phyloP scores from a whole-genome alignment of 1,284 basidiomycete species.

The Fistulina hepatica region DNA sequence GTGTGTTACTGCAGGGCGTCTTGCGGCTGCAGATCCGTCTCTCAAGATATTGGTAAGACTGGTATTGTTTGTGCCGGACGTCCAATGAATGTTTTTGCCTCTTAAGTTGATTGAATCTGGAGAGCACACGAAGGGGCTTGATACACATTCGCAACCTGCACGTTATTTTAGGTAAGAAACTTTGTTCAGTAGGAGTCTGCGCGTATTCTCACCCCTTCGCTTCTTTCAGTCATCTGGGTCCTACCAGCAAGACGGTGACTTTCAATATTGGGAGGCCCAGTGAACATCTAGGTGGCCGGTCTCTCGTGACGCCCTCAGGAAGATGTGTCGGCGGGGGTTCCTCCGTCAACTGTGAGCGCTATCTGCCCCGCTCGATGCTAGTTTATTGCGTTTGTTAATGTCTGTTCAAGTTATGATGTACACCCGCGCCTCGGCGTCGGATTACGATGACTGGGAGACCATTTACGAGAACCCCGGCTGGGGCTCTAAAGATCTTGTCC shows the following conservation, averaged over 20 bases:
- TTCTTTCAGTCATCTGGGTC: constrained; percentile 23
- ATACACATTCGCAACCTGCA: constrained; percentile 39
- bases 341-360: constrained; percentile 42
- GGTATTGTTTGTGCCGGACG: background rate
- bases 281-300: constrained; percentile 33
- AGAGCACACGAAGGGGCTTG: constrained; percentile 30
- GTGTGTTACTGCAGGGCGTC: constrained; percentile 32
- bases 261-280: constrained; percentile 32
- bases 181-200: too few species aligned
- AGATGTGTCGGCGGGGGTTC: constrained; percentile 50
- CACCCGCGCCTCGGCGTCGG: constrained; percentile 30
- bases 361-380: too few species aligned
- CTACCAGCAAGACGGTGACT: constrained; percentile 31
- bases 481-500: constrained; percentile 32
- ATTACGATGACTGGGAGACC: constrained; percentile 36
- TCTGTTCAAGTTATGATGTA: constrained; percentile 29
- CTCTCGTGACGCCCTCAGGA: constrained; percentile 31
- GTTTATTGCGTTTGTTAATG: too few species aligned
- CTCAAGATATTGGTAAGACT: constrained; percentile 25
- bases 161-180: too few species aligned
- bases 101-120: constrained; percentile 29
- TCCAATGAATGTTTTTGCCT: background rate
- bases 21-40: constrained; percentile 30
- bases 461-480: constrained; percentile 33
- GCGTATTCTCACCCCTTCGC: too few species aligned